phyloP scores from a whole-genome alignment of 1,284 basidiomycete genomes.

The Tranzscheliella williamsii region DNA sequence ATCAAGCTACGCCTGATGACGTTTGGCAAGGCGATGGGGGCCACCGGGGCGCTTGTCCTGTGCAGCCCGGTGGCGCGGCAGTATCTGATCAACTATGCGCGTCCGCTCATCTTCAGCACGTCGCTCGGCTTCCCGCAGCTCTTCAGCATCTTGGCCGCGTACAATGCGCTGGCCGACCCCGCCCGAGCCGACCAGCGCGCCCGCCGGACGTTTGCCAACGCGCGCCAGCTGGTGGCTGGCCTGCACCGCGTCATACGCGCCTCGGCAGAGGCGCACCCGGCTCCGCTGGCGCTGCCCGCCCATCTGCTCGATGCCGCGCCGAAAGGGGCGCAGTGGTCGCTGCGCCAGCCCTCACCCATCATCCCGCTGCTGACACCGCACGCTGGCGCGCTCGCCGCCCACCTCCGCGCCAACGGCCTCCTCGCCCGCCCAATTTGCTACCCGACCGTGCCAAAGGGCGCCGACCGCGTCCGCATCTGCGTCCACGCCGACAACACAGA shows the following conservation, averaged over 20 bases:
- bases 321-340: too few relatives aligned
- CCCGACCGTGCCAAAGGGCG: constrained; percentile 76
- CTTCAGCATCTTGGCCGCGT: constrained; percentile 73
- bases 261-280: too few relatives aligned
- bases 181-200: constrained; percentile 67
- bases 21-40: constrained; percentile 57
- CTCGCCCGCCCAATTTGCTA: constrained; percentile 76
- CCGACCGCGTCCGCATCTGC: constrained; percentile 81
- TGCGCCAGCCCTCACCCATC: constrained; percentile 75
- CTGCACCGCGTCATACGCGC: neutral
- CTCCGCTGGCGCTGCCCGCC: too few relatives aligned
- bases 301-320: too few relatives aligned
- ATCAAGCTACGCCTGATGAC: constrained; percentile 52
- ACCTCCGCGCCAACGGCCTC: constrained; percentile 69
- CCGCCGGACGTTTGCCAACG: constrained; percentile 5
- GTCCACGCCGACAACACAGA: constrained; percentile 74
- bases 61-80: constrained; percentile 73
- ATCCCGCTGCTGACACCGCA: constrained; percentile 78
- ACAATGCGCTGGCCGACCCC: constrained; percentile 75
- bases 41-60: constrained; percentile 71
- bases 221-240: neutral
- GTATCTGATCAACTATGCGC: constrained; percentile 89
- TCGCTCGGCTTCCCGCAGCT: constrained; percentile 38
- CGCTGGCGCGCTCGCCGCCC: constrained; percentile 72
- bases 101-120: constrained; percentile 68